Conservation (phyloP, 116 monocot species). For the Trichopus zeylanicus region DNA sequence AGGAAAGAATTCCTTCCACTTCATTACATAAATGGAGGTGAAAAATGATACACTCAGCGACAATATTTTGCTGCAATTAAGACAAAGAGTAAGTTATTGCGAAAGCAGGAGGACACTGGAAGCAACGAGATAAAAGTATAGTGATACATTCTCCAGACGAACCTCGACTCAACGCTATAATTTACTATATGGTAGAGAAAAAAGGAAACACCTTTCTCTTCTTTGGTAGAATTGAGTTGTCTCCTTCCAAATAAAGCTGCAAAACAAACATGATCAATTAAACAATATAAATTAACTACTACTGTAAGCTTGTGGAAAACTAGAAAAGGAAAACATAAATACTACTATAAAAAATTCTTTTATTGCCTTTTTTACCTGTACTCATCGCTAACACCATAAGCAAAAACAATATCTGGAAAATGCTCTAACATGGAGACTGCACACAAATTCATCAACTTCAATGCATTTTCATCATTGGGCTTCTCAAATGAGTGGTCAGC, state of each 20-base stretch:
- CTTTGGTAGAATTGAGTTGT: slow-evolving; percentile 59
- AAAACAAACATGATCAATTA: too few species aligned
- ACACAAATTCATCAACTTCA: slow-evolving; percentile 83
- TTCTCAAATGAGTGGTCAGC: slow-evolving; percentile 59
- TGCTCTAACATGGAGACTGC: slow-evolving; percentile 58
- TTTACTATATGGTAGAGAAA: background rate
- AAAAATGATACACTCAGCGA: slow-evolving; percentile 83
- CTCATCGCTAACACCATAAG: slow-evolving; percentile 91
- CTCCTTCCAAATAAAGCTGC: slow-evolving; percentile 88
- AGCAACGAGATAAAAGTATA: background rate
- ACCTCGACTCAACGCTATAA: background rate
- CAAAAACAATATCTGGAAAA: slow-evolving; percentile 81
- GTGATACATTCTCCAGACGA: background rate
- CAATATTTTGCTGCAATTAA: slow-evolving; percentile 70
- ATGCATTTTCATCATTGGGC: slow-evolving; percentile 75
- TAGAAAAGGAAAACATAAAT: too few species aligned
- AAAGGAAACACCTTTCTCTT: slow-evolving; percentile 49
- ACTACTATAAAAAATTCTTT: too few species aligned
- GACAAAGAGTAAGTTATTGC: background rate
- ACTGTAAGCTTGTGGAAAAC: too few species aligned
- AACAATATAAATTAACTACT: too few species aligned
- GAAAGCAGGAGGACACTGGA: background rate
- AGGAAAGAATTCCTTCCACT: slow-evolving; percentile 95
- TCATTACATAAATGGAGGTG: slow-evolving; percentile 75
- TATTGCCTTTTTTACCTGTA: slow-evolving; percentile 87